Evolutionary conservation across 176 grass and related monocot genomes (phyloP), one percentile per base, ranked within the genome.

Genomic region (Melocanna baccifera): DNA sequence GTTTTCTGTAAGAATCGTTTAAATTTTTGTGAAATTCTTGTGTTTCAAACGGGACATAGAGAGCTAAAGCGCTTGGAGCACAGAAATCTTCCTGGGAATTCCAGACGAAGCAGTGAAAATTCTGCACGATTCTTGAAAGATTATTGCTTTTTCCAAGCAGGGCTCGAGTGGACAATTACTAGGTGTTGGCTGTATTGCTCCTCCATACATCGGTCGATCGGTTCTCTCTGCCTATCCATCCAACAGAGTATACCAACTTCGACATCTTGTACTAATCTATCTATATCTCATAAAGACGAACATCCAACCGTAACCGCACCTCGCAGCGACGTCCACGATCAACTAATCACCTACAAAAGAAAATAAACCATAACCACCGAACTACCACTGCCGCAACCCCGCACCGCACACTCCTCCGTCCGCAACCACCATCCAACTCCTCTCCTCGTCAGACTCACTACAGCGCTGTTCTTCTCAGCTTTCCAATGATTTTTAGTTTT

Each of bases 381-480:
- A 51, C 70, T 3, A 19, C n/a, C n/a, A n/a, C n/a, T n/a, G n/a
- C n/a, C n/a, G n/a, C n/a, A n/a, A n/a, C n/a, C n/a, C n/a, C n/a
- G n/a, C n/a, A n/a, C n/a, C 73, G 42, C 65, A 29, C 59, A 6
- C 59, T 28, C 79, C 32, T 79, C 46, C 78, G 20, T 26, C 37
- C 67, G 80, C 67, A 88, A 65, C 82, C 50, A 68, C 87, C 39
- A 36, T 65, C 78, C 69, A 46, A 64, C 76, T 50, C 48, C 19
- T 18, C 55, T 46, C 34, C 40, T 46, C 59, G 66, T 73, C 84
- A 86, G 82, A 40, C 65, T 71, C 57, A 12, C 43, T 29, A 57
- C 4, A 0, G 4, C 4, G 0, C 34, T 36, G 2, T 36, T 36
- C 34, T 36, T 36, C 4, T 36, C 4, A 0, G 34, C 0, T 36